Base-by-base conservation (phyloP, 1,284 basidiomycete species). In the Psilocybe mexicana region DNA sequence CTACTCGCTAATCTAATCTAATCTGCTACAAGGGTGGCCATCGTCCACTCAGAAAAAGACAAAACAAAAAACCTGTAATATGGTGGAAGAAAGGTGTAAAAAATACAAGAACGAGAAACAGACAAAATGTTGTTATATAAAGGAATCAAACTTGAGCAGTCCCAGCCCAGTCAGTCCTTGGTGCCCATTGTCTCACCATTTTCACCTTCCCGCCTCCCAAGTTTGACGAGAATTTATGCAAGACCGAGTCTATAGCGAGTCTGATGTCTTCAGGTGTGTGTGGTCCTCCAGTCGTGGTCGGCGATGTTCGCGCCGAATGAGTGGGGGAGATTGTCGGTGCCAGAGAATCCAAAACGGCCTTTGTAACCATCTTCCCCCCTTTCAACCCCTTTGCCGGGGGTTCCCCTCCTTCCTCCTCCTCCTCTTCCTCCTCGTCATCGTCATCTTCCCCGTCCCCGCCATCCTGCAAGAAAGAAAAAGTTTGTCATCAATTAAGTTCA, bases 401-500 rank as follows among this genome's bases (percentile, higher is more conserved):
- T 59, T 63, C 73, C 58, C 63, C 72, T 43, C 65, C 73, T 43
- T 73, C 75, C 43, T 79, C 76, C 46, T 78, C 79, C 53, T 83
- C 80, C 43, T 79, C 80, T 43, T 85, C 79, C 42, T 77, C 77
- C n/a, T 79, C 79, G 46, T 81, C 79, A 28, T 81, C 81, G 8
- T 84, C 82, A 1, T 87, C 88, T 0, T 87, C 87, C 2, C 82
- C 87, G 2, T 79, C 82, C 26, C 74, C 78, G 23, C 71, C 74
- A 64, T 86, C 82, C 81, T 86, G 61, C 36, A 62, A 18, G 18
- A 18, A 23, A 54, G n/a, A 57, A 33, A 59, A n/a, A 52, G 46
- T 35, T 57, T 24, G 43, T 25, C 49, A 59, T 53, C 56, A 50
- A 18, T 18, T 18, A 36, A 40, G n/a, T 25, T 61, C 57, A 54